Percentiles rank a stretch among this genome's conserved stretches.
phyloP scores from a whole-genome alignment of 75 land plant genomes.

The Selaginella tamariscina region DNA sequence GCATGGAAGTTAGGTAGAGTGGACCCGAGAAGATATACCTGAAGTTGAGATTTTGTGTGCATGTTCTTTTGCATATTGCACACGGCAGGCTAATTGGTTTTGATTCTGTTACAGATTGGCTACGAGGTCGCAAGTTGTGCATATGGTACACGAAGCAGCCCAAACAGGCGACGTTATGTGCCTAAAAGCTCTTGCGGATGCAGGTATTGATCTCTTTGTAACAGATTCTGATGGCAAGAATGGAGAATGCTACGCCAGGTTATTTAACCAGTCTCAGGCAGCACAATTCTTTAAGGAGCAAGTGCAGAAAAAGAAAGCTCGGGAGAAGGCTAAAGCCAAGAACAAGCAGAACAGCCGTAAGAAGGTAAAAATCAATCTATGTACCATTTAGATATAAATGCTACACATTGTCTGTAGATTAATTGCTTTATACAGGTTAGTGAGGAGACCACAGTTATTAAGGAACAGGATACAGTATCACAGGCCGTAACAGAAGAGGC shows the following conservation, averaged over 20 bases:
- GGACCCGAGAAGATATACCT: too few relatives aligned
- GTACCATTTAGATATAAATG: too few relatives aligned
- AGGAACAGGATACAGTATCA: too few relatives aligned
- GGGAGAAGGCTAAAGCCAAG: slow-evolving; percentile 20
- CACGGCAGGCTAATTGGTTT: too few relatives aligned
- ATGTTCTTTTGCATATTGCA: too few relatives aligned
- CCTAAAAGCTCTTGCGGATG: slow-evolving; percentile 12
- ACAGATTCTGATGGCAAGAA: slow-evolving; percentile 13
- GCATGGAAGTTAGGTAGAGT: too few relatives aligned
- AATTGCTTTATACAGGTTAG: too few relatives aligned
- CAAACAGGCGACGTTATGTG: slow-evolving; percentile 20
- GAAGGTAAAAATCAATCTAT: too few relatives aligned
- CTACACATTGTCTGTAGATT: too few relatives aligned
- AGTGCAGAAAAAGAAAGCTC: slow-evolving; percentile 14
- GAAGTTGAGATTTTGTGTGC: too few relatives aligned
- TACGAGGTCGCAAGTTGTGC: neutral
- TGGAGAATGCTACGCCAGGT: slow-evolving; percentile 9
- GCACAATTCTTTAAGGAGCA: neutral
- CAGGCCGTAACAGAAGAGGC: too few relatives aligned
- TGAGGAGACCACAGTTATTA: too few relatives aligned
- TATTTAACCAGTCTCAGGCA: neutral
- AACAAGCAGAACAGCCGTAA: slow-evolving; percentile 10
- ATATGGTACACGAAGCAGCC: slow-evolving; percentile 11
- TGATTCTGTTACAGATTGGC: neutral
- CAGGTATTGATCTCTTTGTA: slow-evolving; percentile 10